These are phyloP conservation scores for Paramecium tetraurelia DNA, from an alignment of 73 alveolate species.

Conservation along the genomic window DNA sequence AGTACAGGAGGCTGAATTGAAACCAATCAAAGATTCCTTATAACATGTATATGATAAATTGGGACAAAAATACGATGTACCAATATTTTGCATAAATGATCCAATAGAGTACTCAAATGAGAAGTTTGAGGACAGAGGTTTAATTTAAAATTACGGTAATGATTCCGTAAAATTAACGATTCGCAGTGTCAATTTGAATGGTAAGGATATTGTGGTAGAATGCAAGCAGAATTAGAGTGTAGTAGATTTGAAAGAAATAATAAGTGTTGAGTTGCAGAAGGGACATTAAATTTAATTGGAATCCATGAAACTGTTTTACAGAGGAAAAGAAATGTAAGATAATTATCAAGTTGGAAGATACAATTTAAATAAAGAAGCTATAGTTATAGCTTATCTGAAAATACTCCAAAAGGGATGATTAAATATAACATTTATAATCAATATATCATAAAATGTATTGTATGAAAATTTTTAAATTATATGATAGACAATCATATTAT, in stretches of 20 bases:
- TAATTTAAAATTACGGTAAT: neutral
- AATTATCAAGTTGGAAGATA: neutral
- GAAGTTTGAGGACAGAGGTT: neutral
- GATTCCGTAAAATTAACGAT: neutral
- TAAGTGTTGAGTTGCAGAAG: neutral
- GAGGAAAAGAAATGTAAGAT: neutral
- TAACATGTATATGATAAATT: neutral
- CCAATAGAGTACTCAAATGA: neutral
- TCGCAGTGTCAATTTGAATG: neutral
- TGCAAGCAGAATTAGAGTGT: neutral
- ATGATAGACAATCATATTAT: no score
- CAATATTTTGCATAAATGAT: conserved; percentile 45
- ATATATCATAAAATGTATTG: neutral
- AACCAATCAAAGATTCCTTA: neutral
- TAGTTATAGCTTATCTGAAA: neutral
- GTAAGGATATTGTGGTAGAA: neutral
- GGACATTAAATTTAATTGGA: neutral
- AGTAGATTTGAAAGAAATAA: neutral
- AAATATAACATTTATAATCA: neutral
- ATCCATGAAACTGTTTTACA: neutral
- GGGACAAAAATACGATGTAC: conserved; percentile 23
- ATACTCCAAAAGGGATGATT: neutral
- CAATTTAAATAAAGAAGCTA: neutral
- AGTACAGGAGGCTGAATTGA: neutral
- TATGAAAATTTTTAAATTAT: no score